A percentile compares a stretch with the other conserved stretches of the same genome.
These are phyloP conservation scores for Kluyveromyces aestuarii DNA, from an alignment of 805 yeast species.

Conservation along the genomic window DNA sequence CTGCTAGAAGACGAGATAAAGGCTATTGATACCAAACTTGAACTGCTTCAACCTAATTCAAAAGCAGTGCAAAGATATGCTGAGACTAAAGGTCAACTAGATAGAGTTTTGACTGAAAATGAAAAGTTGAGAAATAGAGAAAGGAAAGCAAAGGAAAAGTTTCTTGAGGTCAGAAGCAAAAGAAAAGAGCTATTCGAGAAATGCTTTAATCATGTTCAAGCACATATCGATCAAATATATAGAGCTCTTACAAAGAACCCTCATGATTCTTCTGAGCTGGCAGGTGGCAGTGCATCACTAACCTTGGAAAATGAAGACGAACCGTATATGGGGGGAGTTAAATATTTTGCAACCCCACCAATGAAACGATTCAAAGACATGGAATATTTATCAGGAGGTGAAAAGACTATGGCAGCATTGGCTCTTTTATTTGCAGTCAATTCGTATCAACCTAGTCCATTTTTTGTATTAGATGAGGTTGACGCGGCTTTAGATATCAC, in stretches of 20 bases:
- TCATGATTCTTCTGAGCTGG: slow-evolving; percentile 49
- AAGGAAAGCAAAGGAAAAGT: slow-evolving; percentile 41
- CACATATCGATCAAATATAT: slow-evolving; percentile 64
- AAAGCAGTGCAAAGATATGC: slow-evolving; percentile 69
- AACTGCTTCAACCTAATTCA: slow-evolving; percentile 60
- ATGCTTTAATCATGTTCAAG: slow-evolving; percentile 71
- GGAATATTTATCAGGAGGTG: slow-evolving; percentile 93
- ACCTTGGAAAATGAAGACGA: slow-evolving; percentile 84
- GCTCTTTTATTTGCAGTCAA: slow-evolving; percentile 89
- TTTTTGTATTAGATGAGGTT: slow-evolving; percentile 93
- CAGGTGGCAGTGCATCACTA: slow-evolving; percentile 90
- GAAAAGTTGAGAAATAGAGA: slow-evolving; percentile 54
- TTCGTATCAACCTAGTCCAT: slow-evolving; percentile 87
- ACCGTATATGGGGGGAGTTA: slow-evolving; percentile 75
- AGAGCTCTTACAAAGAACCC: slow-evolving; percentile 67
- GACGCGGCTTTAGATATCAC: slow-evolving; percentile 94
- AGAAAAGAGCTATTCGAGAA: slow-evolving; percentile 57
- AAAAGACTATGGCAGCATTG: slow-evolving; percentile 91
- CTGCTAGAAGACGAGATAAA: slow-evolving; percentile 34
- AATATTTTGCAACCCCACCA: slow-evolving; percentile 94
- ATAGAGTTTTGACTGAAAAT: slow-evolving; percentile 57
- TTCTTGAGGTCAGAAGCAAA: slow-evolving; percentile 46
- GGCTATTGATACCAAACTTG: slow-evolving; percentile 27
- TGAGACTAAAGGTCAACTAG: slow-evolving; percentile 54
- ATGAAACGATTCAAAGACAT: slow-evolving; percentile 87